Base-by-base conservation (phyloP, 306 rosid genomes). In the Vigna nakashimae region DNA sequence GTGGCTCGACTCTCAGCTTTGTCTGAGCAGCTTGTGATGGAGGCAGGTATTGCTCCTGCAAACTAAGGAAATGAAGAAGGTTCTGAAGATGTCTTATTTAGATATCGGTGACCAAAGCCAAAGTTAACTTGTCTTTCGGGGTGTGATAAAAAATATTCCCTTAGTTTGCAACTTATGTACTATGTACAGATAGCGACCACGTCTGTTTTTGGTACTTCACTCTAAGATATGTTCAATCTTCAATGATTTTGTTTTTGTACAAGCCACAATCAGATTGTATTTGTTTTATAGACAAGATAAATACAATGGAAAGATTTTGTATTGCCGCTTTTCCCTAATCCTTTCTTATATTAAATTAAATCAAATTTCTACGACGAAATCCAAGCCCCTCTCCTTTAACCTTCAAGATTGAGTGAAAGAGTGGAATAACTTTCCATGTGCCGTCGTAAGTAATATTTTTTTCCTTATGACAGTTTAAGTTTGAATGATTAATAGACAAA, bases 11-110 rank as follows among this genome's bases (percentile, higher is more conserved):
- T 95, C 69, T 92, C 90, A 17, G 84, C 92, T 48, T 76, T 95
- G 87, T 83, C 97, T 0, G 92, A 95, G 70, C 83, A 88, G 80
- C 96, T 92, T 57, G 86, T 91, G 81, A 83, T 69, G 74, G 96
- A 87, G 63, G 97, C 96, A 48, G 98, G 92, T 66, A 40, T 91
- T 48, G 63, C 49, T 71, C 59, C 60, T 55, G 87, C 82, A 53
- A 82, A 73, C 82, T 82, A 80, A 79, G 76, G 56, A 64, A 38
- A 78, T 68, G 42, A 65, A 81, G 57, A 56, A 42, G 55, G 26
- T 59, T 22, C 53, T 28, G 22, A 53, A 73, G 24, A 10, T 46
- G 68, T 48, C 40, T 64, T 40, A 13, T 60, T 7, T 65, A 55
- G 48, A 48, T 52, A 45, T 18, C 71, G 66, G n/a, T 16, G 51